A percentile compares a stretch with the other conserved stretches of the same genome.
Evolutionary conservation across 2,329 filamentous ascomycete species (phyloP).

Genomic region (Fusarium newnesense): DNA sequence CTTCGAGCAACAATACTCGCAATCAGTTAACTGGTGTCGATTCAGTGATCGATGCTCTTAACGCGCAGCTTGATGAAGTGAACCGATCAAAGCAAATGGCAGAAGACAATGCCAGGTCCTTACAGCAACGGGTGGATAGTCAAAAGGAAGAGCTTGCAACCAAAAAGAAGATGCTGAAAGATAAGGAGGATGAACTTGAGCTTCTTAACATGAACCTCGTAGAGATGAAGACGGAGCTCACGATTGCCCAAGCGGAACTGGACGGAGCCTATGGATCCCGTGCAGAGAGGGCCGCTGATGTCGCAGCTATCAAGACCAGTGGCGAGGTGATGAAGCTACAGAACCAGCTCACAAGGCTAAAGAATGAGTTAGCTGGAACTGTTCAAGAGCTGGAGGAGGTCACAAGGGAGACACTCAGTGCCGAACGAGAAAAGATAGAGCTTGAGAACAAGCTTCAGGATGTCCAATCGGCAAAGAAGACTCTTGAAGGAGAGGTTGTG

Average conservation of each 20-base stretch:
- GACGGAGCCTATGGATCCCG: slow-evolving; percentile 70
- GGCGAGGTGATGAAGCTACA: slow-evolving; percentile 58
- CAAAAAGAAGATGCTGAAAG: slow-evolving; percentile 57
- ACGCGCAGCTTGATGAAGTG: slow-evolving; percentile 46
- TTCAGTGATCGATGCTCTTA: slow-evolving; percentile 42
- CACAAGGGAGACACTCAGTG: slow-evolving; percentile 61
- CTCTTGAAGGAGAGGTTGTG: slow-evolving; percentile 36
- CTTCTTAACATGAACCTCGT: slow-evolving; percentile 62
- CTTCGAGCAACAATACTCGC: slow-evolving; percentile 52
- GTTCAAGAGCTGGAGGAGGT: slow-evolving; percentile 64
- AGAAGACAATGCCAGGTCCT: slow-evolving; percentile 42
- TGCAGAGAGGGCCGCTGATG: slow-evolving; percentile 67
- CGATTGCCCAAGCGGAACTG: slow-evolving; percentile 69
- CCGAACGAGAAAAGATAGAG: slow-evolving; percentile 61
- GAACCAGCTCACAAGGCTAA: slow-evolving; percentile 60
- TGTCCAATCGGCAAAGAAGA: slow-evolving; percentile 23
- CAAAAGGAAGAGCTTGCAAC: slow-evolving; percentile 39
- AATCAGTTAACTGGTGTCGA: slow-evolving; percentile 48
- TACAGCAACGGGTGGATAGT: slow-evolving; percentile 39
- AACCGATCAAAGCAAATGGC: slow-evolving; percentile 41
- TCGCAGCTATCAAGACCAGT: slow-evolving; percentile 63
- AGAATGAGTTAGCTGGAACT: slow-evolving; percentile 61
- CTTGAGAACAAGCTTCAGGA: slow-evolving; percentile 53
- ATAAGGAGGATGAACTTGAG: slow-evolving; percentile 63
- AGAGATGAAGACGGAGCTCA: slow-evolving; percentile 70